A percentile compares a stretch with the other conserved stretches of the same genome.
These are phyloP conservation scores for Morella rubra DNA, from an alignment of 306 rosid genomes.

Conservation along the genomic window DNA sequence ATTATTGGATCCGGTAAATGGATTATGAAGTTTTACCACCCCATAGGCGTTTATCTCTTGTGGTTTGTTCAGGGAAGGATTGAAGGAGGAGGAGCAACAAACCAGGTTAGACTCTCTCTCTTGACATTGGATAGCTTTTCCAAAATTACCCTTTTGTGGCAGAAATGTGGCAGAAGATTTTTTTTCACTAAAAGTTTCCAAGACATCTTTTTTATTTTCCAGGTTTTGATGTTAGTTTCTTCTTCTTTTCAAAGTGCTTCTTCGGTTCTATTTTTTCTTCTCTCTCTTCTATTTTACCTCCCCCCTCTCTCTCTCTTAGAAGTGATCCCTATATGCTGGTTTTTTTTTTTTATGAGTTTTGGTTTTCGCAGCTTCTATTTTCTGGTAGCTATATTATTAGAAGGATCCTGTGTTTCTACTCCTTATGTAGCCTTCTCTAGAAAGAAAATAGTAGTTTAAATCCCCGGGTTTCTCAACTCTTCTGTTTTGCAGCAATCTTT, in stretches of 20 bases:
- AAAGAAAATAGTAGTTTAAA: no score
- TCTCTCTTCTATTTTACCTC: conserved; percentile 4
- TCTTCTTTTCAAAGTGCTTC: background rate
- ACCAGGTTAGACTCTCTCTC: conserved; percentile 40
- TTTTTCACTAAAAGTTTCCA: conserved; percentile 10
- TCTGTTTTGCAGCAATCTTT: background rate
- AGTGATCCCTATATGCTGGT: background rate
- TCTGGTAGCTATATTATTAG: background rate
- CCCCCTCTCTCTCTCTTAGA: conserved; percentile 5
- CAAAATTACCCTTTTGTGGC: conserved; percentile 24
- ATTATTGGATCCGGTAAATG: conserved; percentile 23
- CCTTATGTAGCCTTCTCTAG: background rate
- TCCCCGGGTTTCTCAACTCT: background rate
- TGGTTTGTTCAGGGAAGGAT: conserved; percentile 53
- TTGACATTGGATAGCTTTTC: conserved; percentile 25
- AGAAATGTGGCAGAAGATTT: conserved; percentile 22
- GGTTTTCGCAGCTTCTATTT: conserved; percentile 7
- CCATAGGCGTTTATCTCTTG: conserved; percentile 42
- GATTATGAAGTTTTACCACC: conserved; percentile 27
- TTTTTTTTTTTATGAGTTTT: conserved; percentile 5
- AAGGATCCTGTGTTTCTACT: background rate
- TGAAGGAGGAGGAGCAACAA: conserved; percentile 51
- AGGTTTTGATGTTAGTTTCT: conserved; percentile 23
- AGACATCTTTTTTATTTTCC: conserved; percentile 21
- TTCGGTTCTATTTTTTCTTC: background rate